Evolutionary conservation across 2,329 filamentous ascomycete species (phyloP).

Genomic region (Ceratocystis harringtonii): DNA sequence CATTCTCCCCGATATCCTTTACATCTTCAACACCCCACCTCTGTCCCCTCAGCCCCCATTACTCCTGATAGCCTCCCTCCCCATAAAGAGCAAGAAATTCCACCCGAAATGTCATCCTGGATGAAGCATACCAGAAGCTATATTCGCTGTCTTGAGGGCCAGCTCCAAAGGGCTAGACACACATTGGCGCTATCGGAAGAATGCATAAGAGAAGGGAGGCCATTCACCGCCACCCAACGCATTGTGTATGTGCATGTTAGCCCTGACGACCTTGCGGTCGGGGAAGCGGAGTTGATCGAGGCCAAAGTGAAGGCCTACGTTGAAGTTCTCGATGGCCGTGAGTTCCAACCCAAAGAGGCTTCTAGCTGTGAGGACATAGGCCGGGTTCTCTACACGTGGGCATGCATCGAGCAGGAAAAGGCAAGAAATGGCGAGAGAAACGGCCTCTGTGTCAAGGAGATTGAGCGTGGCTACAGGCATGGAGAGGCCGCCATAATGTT

Average conservation of each 20-base stretch:
- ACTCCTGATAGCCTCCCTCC: not conserved
- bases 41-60: too few relatives aligned
- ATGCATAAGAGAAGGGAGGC: too few relatives aligned
- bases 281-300: not conserved
- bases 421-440: not conserved
- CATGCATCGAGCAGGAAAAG: not conserved
- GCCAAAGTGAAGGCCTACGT: not conserved
- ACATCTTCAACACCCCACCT: too few relatives aligned
- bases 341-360: not conserved
- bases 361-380: not conserved
- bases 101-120: not conserved
- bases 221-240: not conserved
- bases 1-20: too few relatives aligned
- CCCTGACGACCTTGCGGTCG: not conserved
- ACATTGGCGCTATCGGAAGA: too few relatives aligned
- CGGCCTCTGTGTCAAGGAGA: not conserved
- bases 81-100: not conserved
- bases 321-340: not conserved
- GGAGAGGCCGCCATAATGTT: not conserved
- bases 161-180: not conserved
- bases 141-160: not conserved
- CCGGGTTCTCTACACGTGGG: not conserved
- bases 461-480: not conserved
- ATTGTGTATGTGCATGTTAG: too few relatives aligned
- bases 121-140: not conserved